phyloP scores from a whole-genome alignment of 306 rosid genomes.

The Clitoria ternatea region DNA sequence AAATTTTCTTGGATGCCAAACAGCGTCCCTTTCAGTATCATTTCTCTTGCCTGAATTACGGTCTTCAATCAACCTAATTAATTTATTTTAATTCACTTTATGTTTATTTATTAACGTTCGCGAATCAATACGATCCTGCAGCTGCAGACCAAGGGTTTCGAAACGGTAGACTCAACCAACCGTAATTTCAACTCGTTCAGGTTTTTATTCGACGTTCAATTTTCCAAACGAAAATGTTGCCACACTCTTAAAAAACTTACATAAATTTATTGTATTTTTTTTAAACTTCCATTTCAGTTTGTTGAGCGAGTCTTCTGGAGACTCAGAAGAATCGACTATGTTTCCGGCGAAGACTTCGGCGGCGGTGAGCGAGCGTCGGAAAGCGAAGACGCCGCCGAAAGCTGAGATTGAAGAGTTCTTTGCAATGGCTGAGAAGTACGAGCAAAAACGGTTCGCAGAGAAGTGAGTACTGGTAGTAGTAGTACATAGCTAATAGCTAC shows the following conservation, averaged over 20 bases:
- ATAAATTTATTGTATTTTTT: neutral
- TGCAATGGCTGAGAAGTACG: slow-evolving; percentile 65
- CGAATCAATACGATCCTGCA: too few relatives aligned
- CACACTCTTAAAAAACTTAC: neutral
- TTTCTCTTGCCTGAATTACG: neutral
- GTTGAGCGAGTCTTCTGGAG: slow-evolving; percentile 44
- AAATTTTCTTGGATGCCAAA: slow-evolving; percentile 28
- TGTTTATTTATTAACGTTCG: slow-evolving; percentile 18
- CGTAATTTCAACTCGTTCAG: slow-evolving; percentile 40
- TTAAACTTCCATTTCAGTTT: neutral
- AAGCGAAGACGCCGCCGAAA: slow-evolving; percentile 36
- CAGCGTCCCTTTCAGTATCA: neutral
- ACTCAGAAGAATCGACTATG: slow-evolving; percentile 35
- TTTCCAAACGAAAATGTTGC: slow-evolving; percentile 3
- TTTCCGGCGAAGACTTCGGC: slow-evolving; percentile 24
- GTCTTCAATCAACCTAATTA: neutral
- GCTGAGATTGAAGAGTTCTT: slow-evolving; percentile 84
- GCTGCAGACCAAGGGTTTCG: slow-evolving; percentile 59
- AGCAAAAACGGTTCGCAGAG: slow-evolving; percentile 65
- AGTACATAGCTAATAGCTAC: neutral
- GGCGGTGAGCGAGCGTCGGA: slow-evolving; percentile 3
- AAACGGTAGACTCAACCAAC: slow-evolving; percentile 43
- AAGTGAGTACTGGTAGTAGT: slow-evolving; percentile 51
- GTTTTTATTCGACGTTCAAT: slow-evolving; percentile 25
- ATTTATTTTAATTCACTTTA: too few relatives aligned